Evolutionary conservation across 305 asterid species (phyloP), one percentile per base, ranked within the genome.

Genomic region (Fraxinus albicans): DNA sequence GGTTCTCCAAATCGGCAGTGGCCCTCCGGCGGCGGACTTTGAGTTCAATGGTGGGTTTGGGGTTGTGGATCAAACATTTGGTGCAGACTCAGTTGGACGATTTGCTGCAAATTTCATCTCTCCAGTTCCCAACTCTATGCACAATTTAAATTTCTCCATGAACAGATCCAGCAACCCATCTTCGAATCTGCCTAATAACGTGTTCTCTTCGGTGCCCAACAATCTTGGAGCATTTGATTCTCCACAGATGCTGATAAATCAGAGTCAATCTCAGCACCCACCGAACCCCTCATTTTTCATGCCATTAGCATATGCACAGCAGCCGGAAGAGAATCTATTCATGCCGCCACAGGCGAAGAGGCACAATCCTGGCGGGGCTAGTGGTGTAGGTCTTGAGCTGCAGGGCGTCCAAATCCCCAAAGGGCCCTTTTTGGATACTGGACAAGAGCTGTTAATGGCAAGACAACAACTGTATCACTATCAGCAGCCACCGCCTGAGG

Each of bases 291-390:
- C 91, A 2, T 87, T 90, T 40, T 84, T 88, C 76, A 76, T 87
- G 84, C 91, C 93, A 40, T 35, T 88, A 33, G n/a, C 90, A 27
- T 86, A 80, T 73, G 79, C 84, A 3, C 90, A 83, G 53, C 91
- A 84, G 27, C 80, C 63, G 6, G 89, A 87, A 75, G 90, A 82
- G 79, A 85, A 82, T 78, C 44, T 86, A 34, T 80, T 80, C 75
- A 60, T 85, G 42, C 90, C 87, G 17, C 93, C 97, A 13, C 92
- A 77, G 87, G 85, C 97, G 4, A 94, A 96, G 36, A 65, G 98
- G 82, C 97, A 91, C 88, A 88, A 91, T 83, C 85, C 92, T 3
- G 98, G 94, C 23, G 92, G 90, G 53, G 65, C 89, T 21, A 77
- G n/a, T 47, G 58, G 82, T 3, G 90, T 82, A 10, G 84, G 88